phyloP scores from a whole-genome alignment of 257 asterid genomes.

The Solanum commersonii region DNA sequence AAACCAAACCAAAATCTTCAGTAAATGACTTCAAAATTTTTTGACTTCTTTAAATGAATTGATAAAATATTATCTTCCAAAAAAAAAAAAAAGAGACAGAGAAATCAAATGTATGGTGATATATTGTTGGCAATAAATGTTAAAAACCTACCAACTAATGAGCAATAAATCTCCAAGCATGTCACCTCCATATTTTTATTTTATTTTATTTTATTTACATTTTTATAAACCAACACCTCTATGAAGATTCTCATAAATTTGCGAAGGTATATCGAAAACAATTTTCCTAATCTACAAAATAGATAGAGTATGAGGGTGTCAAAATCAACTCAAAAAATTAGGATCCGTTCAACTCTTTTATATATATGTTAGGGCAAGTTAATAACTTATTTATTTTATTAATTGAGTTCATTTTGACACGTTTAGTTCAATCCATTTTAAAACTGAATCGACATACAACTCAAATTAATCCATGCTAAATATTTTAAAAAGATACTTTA shows the following conservation, averaged over 20 bases:
- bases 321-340: too few relatives aligned
- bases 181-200: neutral
- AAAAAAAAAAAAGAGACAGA: neutral
- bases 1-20: neutral
- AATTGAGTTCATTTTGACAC: neutral
- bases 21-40: neutral
- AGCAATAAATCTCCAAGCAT: conserved; percentile 11
- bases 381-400: too few relatives aligned
- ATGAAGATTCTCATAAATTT: neutral
- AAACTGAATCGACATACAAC: neutral
- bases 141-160: conserved; percentile 12
- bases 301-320: too few relatives aligned
- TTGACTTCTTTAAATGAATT: neutral
- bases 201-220: neutral
- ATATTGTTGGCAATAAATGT: conserved; percentile 2
- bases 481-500: neutral
- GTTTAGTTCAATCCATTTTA: neutral
- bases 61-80: neutral
- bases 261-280: neutral
- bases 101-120: neutral
- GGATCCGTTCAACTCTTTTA: neutral
- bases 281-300: neutral
- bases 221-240: neutral
- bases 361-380: neutral
- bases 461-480: neutral